Percentiles rank a stretch among this genome's conserved stretches.
These are phyloP conservation scores for Monosporozyma unispora DNA, from an alignment of 805 yeast species.

Conservation along the genomic window DNA sequence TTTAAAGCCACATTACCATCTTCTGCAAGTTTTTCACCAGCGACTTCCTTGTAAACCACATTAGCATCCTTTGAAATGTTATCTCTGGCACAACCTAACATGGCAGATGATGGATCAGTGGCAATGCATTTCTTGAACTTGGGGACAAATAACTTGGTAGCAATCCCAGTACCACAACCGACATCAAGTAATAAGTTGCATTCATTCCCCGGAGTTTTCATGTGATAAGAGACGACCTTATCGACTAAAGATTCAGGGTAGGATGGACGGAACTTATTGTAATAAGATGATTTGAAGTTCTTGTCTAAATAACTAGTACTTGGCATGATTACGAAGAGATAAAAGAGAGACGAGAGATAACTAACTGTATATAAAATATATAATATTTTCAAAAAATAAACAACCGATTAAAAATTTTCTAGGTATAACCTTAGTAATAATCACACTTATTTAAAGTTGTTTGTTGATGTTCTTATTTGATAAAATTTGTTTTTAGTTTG, in stretches of 20 bases:
- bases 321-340: conserved; percentile 5
- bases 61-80: neutral
- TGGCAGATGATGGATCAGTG: conserved; percentile 45
- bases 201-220: conserved; percentile 17
- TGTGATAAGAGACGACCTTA: conserved; percentile 35
- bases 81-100: conserved; percentile 38
- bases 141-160: conserved; percentile 32
- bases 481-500: neutral
- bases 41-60: neutral
- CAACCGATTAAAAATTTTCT: no score
- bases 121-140: conserved; percentile 44
- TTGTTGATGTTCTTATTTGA: neutral
- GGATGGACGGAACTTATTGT: conserved; percentile 18
- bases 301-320: conserved; percentile 8
- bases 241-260: conserved; percentile 49
- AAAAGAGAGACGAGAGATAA: neutral
- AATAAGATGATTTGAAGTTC: conserved; percentile 8
- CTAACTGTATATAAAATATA: neutral
- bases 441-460: neutral
- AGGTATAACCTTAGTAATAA: no score
- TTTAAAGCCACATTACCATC: conserved; percentile 11
- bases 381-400: no score
- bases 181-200: conserved; percentile 37
- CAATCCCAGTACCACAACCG: conserved; percentile 69
- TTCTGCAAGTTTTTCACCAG: conserved; percentile 6